Conservation (phyloP, 2,329 filamentous ascomycete species). For the Tolypocladium guangdongense region DNA sequence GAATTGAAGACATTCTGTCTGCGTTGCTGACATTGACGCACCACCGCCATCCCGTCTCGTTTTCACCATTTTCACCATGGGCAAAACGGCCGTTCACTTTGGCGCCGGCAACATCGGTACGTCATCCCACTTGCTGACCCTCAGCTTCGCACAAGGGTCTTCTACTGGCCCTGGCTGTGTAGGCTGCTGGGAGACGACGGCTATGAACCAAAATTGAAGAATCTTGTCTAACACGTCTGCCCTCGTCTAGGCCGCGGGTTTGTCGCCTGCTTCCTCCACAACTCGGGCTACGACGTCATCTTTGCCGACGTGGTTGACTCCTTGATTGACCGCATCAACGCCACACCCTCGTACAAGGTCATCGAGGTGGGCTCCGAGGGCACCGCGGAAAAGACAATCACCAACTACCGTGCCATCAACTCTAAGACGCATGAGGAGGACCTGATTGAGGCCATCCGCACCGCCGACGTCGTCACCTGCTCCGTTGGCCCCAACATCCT, state of each 20-base stretch:
- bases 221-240: conserved; percentile 5
- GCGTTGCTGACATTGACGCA: not conserved
- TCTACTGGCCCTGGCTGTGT: not conserved
- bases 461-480: conserved; percentile 87
- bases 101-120: conserved; percentile 74
- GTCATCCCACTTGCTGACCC: conserved; percentile 8
- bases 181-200: not conserved
- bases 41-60: conserved; percentile 5
- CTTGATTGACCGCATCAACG: conserved; percentile 71
- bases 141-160: not conserved
- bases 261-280: conserved; percentile 84
- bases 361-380: conserved; percentile 84
- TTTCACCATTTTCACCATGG: conserved; percentile 28
- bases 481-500: conserved; percentile 94
- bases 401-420: conserved; percentile 96
- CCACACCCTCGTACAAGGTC: conserved; percentile 70
- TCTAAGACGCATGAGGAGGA: conserved; percentile 75
- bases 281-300: conserved; percentile 90
- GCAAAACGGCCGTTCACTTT: conserved; percentile 70
- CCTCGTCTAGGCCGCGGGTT: conserved; percentile 55
- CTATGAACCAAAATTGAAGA: not conserved
- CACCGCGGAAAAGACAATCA: conserved; percentile 70
- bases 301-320: conserved; percentile 88
- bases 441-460: conserved; percentile 73
- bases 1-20: too few species aligned